These are phyloP conservation scores for Xylaria sp. DNA, from an alignment of 2,329 filamentous ascomycete genomes.

Conservation along the genomic window DNA sequence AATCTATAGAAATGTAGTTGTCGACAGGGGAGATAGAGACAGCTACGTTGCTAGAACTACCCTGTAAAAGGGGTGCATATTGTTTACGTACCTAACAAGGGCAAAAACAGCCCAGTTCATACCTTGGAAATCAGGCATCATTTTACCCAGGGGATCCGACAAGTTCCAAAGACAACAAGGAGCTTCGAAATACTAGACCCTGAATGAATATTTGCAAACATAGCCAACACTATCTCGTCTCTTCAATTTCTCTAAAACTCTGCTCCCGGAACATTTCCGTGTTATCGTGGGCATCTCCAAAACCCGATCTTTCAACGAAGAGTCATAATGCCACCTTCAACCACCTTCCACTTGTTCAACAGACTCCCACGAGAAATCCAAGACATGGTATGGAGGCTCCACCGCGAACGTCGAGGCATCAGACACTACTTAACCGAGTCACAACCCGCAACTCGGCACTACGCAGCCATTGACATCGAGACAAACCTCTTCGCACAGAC, in stretches of 20 bases:
- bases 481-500: background rate
- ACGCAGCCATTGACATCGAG: slow-evolving; percentile 2
- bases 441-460: background rate
- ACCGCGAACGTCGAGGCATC: background rate
- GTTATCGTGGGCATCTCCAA: background rate
- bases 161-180: background rate
- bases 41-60: background rate
- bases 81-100: background rate
- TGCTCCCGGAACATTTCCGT: background rate
- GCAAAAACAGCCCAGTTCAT: background rate
- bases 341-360: background rate
- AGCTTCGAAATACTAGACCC: background rate
- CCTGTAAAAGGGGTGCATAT: background rate
- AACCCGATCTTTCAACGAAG: background rate
- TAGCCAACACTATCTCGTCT: background rate
- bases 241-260: background rate
- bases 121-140: background rate
- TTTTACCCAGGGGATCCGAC: background rate
- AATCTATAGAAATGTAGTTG: background rate
- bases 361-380: background rate
- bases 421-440: background rate
- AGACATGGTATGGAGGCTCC: background rate
- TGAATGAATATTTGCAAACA: background rate
- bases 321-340: background rate
- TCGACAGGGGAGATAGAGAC: background rate